Base-by-base conservation (phyloP, 129 eudicot species). In the Flaveria sonorensis region DNA sequence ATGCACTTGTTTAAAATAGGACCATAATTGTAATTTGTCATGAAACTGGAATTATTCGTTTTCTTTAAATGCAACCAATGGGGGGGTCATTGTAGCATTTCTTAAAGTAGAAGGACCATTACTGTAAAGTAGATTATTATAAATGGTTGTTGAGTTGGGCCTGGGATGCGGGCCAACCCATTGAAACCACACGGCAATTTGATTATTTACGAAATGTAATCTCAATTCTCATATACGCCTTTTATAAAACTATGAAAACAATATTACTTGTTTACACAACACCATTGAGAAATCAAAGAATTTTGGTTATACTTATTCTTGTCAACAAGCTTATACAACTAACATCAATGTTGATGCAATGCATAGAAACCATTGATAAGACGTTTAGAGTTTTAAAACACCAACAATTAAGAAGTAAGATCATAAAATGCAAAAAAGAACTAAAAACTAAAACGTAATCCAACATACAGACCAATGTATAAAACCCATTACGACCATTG, bases 51-150 rank as follows among this genome's bases (percentile, higher is more conserved):
- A 63, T 30, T 55, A 12, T 68, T 18, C 10, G 21, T 71, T 57
- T 47, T 60, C 16, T 11, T 59, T 71, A 48, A 61, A 47, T 59
- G 77, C 45, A 62, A 18, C 12, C 4, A 23, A 20, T 13, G 26
- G 36, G 36, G 59, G 77, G 64, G 43, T 46, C 66, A 19, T 78
- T 69, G 77, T 69, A 42, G 52, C 20, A 56, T 66, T 10, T 7
- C 46, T 8, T 24, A 48, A 3, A 48, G n/a, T 55, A 55, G 28
- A 19, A 55, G 12, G 62, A 55, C 11, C 24, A 19, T 55, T 4
- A 52, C 12, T 20, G 13, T 56, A 56, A 56, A 20, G 28, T 73
- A 72, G 51, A 72, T 0, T 53, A 16, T 19, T 18, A 16, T 13
- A 19, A 16, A 15, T 55, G 19, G 6, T 71, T 10, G 10, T 52